These are phyloP conservation scores for Incumbomyces lentus DNA, from an alignment of 2,329 filamentous ascomycete genomes.

Conservation along the genomic window DNA sequence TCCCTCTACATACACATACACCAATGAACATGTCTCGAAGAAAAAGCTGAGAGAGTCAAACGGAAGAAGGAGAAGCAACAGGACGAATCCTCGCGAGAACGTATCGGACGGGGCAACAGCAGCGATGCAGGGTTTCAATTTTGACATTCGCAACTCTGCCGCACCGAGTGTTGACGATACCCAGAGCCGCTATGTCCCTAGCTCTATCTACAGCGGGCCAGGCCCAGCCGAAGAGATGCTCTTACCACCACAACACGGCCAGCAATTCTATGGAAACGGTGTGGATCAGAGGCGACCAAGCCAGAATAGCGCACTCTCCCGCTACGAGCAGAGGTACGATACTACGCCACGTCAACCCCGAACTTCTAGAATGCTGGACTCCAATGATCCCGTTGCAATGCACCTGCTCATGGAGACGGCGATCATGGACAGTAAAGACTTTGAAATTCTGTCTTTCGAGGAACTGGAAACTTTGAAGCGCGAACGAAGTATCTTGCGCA, in stretches of 20 bases:
- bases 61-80: no score
- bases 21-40: background rate
- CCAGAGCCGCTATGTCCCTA: conserved; percentile 19
- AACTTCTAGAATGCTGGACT: conserved; percentile 23
- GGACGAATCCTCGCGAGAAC: no score
- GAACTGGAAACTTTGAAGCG: conserved; percentile 89
- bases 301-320: background rate
- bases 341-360: conserved; percentile 2
- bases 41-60: background rate
- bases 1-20: no score
- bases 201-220: conserved; percentile 19
- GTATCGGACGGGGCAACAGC: background rate
- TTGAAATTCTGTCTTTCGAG: conserved; percentile 76
- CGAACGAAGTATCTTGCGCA: conserved; percentile 60
- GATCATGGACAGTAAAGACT: conserved; percentile 75
- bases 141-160: conserved; percentile 14
- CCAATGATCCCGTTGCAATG: conserved; percentile 59
- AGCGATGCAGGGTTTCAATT: conserved; percentile 13
- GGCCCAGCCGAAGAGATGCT: conserved; percentile 18
- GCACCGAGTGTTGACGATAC: conserved; percentile 16
- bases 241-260: conserved; percentile 2
- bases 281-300: background rate
- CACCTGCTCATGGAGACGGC: conserved; percentile 92
- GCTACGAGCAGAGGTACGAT: conserved; percentile 4
- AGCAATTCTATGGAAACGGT: background rate